Evolutionary conservation across 768 basidiomycete species (phyloP), one percentile per base, ranked within the genome.

Genomic region (Trichaptum fuscoviolaceum): DNA sequence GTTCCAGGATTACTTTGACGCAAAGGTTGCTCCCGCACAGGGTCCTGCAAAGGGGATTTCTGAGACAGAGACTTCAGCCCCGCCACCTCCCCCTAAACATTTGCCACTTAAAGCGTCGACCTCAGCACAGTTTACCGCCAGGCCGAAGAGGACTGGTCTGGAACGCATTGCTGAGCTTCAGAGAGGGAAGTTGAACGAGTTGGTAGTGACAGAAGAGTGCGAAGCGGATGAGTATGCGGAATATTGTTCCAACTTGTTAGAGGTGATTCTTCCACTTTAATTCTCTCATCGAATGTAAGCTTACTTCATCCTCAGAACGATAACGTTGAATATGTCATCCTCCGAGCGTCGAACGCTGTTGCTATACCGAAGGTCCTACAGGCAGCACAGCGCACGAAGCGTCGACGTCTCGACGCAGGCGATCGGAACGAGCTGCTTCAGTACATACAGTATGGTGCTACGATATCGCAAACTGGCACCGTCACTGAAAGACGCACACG

Each of bases 351-450:
- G 34, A 82, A 84, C n/a, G 76, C 85, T 1, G 79, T 81, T 2
- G 80, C 90, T 62, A 92, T 93, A 3, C 83, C 90, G 2, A 93
- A 91, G 71, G 92, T 93, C 0, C 79, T 94, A 36, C 86, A 87
- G 65, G 87, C 93, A 3, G 92, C 92, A 0, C 90, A 94, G 71
- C 85, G 91, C 71, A 87, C 86, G 0, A 94, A 91, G 72, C 84
- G 92, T 23, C 79, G 88, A 64, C 81, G 89, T 57, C 79, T 93
- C 71, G 92, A 91, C 80, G 84, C 87, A 60, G 90, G 91, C 25
- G 71, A 69, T 20, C 63, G 69, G 36, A 65, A 72, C 30, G 71
- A 73, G 42, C 61, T 73, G 2, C 64, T 68, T 66, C 72, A 73
- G 61, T 73, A 73, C 60, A 67, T 71, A 24, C 65, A 58, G 2